These are phyloP conservation scores for Pythium insidiosum DNA, from an alignment of 352 stramenopile genomes.

Conservation along the genomic window DNA sequence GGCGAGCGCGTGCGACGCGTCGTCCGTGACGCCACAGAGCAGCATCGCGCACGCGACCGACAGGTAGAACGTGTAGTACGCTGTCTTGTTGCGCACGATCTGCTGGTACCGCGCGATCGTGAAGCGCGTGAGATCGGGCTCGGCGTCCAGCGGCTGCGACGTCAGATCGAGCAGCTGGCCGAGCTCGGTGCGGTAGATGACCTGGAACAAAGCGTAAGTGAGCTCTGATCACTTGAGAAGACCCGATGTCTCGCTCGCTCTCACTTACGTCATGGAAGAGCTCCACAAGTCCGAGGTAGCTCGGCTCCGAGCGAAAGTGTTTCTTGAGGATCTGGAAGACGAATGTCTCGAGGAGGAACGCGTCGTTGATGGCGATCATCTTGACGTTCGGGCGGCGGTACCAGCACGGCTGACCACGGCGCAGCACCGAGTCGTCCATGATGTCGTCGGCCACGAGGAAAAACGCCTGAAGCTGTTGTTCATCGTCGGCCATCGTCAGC, in stretches of 20 bases:
- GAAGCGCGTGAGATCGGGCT: constrained; percentile 88
- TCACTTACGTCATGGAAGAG: constrained; percentile 88
- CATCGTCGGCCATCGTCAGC: too few species aligned
- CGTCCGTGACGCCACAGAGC: constrained; percentile 74
- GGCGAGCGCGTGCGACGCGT: constrained; percentile 70
- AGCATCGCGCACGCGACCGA: constrained; percentile 90
- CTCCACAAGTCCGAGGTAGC: constrained; percentile 93
- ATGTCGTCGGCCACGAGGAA: constrained; percentile 99
- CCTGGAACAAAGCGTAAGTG: constrained; percentile 46
- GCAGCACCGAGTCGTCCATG: constrained; percentile 96
- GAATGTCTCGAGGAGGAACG: constrained; percentile 92
- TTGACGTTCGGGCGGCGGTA: constrained; percentile 87
- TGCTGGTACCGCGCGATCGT: constrained; percentile 88
- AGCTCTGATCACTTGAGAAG: not conserved
- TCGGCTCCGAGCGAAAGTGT: constrained; percentile 71
- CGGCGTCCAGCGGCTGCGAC: constrained; percentile 74
- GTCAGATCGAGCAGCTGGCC: constrained; percentile 92
- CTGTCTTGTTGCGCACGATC: constrained; percentile 99
- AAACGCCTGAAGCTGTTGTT: constrained; percentile 94
- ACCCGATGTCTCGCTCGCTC: not conserved
- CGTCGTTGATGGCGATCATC: constrained; percentile 97
- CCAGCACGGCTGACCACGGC: constrained; percentile 96
- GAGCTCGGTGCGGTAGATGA: constrained; percentile 96
- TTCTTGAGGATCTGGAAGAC: constrained; percentile 88
- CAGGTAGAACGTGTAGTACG: constrained; percentile 99